These are phyloP conservation scores for Eucalyptus caleyi DNA, from an alignment of 345 rosid genomes.

Conservation along the genomic window DNA sequence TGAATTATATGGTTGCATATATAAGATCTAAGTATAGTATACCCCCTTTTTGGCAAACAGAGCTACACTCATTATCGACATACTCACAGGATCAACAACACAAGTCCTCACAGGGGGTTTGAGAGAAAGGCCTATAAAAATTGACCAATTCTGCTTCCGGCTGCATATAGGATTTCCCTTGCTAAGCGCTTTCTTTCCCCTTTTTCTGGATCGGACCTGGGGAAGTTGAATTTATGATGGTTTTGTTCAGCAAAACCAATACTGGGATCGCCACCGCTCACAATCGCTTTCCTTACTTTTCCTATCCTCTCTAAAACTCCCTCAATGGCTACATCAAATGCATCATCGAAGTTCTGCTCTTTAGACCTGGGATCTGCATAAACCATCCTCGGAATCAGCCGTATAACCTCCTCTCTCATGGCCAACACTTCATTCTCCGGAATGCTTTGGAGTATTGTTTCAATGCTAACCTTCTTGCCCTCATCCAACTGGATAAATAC, in stretches of 20 bases:
- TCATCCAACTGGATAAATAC: conserved; percentile 38
- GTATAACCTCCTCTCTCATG: conserved; percentile 49
- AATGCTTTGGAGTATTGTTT: conserved; percentile 22
- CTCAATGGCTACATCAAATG: conserved; percentile 43
- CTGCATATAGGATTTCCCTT: neutral
- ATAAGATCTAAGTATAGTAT: neutral
- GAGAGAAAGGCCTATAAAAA: neutral
- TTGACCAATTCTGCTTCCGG: neutral
- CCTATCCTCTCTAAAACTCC: conserved; percentile 51
- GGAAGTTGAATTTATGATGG: conserved; percentile 44
- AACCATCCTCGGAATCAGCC: conserved; percentile 37
- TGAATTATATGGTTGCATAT: neutral
- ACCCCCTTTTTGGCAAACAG: neutral
- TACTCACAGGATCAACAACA: neutral
- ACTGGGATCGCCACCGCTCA: conserved; percentile 41
- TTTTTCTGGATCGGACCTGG: neutral
- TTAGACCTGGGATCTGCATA: conserved; percentile 35
- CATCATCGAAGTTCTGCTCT: conserved; percentile 23
- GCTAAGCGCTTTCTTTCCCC: conserved; percentile 5
- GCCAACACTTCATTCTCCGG: conserved; percentile 10
- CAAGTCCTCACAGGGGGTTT: neutral
- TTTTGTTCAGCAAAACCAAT: conserved; percentile 49
- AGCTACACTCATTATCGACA: neutral
- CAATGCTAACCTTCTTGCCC: conserved; percentile 15
- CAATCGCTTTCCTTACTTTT: conserved; percentile 26